phyloP scores from a whole-genome alignment of 2,329 filamentous ascomycete species.

The Colletotrichum tofieldiae region DNA sequence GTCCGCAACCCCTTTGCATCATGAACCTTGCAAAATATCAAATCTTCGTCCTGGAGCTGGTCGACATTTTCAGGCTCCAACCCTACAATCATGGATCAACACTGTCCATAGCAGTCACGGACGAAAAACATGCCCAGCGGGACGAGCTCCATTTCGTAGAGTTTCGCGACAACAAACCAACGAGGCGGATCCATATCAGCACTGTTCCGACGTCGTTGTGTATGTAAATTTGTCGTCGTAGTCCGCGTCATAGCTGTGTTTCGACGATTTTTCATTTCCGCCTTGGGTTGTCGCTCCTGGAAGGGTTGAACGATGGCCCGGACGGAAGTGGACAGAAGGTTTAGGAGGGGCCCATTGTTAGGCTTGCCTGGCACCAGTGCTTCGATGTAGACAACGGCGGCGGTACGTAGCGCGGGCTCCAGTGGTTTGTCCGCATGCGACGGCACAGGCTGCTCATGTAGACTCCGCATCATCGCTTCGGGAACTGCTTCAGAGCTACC shows the following conservation, averaged over 20 bases:
- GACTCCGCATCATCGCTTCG: background rate
- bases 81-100: conserved; percentile 45
- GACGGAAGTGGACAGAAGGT: conserved; percentile 48
- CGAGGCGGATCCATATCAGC: conserved; percentile 49
- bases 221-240: conserved; percentile 27
- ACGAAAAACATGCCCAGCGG: conserved; percentile 43
- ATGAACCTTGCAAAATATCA: conserved; percentile 45
- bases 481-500: conserved; percentile 3
- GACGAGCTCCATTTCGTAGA: conserved; percentile 37
- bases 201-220: conserved; percentile 42
- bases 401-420: conserved; percentile 50
- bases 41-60: conserved; percentile 44
- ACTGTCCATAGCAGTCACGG: conserved; percentile 47
- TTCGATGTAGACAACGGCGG: conserved; percentile 51
- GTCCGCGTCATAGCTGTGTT: background rate
- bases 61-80: conserved; percentile 41
- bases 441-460: conserved; percentile 11
- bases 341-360: conserved; percentile 50
- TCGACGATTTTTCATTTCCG: background rate
- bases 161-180: conserved; percentile 48
- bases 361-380: conserved; percentile 52
- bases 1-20: conserved; percentile 35
- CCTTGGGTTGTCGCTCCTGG: conserved; percentile 4
- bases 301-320: conserved; percentile 30
- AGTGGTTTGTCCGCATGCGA: conserved; percentile 40